Percentiles rank a stretch among this genome's conserved stretches.
Conservation (phyloP, 352 stramenopile species). For the Phytophthora fragariae region DNA sequence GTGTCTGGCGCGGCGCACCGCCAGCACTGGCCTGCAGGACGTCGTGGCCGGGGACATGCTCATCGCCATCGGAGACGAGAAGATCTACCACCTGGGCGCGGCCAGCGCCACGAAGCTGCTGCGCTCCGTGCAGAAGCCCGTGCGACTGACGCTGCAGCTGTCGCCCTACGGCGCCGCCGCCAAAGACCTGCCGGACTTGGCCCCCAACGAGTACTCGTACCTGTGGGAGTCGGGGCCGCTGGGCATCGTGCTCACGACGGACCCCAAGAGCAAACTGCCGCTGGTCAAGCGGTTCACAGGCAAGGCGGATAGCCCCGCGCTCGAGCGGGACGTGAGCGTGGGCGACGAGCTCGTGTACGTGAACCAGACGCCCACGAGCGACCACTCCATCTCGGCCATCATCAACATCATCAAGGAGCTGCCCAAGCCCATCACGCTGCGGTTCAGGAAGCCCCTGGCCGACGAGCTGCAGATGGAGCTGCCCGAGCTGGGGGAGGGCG, state of each 20-base stretch:
- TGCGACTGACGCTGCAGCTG: slow-evolving; percentile 73
- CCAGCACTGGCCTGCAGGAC: slow-evolving; percentile 65
- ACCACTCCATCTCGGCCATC: slow-evolving; percentile 76
- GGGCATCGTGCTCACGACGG: slow-evolving; percentile 76
- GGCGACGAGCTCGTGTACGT: slow-evolving; percentile 84
- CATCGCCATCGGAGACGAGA: slow-evolving; percentile 78
- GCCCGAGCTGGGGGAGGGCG: slow-evolving; percentile 60
- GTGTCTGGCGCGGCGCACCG: slow-evolving; percentile 63
- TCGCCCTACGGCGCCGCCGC: slow-evolving; percentile 60
- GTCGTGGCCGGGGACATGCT: slow-evolving; percentile 81
- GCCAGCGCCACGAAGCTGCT: slow-evolving; percentile 72
- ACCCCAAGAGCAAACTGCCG: slow-evolving; percentile 71
- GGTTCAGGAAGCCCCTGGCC: slow-evolving; percentile 68
- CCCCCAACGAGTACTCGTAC: slow-evolving; percentile 86
- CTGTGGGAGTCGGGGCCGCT: slow-evolving; percentile 74
- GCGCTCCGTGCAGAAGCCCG: slow-evolving; percentile 71
- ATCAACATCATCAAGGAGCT: slow-evolving; percentile 82
- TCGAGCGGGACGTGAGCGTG: slow-evolving; percentile 59
- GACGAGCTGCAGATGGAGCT: slow-evolving; percentile 61
- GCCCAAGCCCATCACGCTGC: slow-evolving; percentile 81
- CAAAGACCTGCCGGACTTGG: slow-evolving; percentile 60
- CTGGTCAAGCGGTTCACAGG: slow-evolving; percentile 81
- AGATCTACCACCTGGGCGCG: slow-evolving; percentile 76
- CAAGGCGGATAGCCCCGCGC: slow-evolving; percentile 56
- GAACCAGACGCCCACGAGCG: slow-evolving; percentile 74